Conservation (phyloP, 371 early-diverging fungal species). For the Lichtheimia corymbifera region DNA sequence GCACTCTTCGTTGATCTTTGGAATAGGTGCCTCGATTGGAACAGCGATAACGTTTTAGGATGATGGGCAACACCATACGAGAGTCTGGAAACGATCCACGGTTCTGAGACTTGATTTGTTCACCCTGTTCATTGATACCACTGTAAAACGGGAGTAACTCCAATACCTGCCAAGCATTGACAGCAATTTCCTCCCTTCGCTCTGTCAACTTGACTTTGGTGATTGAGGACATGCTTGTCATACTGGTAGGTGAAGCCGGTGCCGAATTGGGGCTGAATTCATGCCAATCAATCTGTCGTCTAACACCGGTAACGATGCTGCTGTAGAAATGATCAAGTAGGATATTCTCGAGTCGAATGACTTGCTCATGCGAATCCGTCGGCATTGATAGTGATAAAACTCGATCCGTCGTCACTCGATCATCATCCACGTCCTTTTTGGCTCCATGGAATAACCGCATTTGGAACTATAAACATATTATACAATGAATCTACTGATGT, state of each 20-base stretch:
- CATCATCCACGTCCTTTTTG: constrained; percentile 50
- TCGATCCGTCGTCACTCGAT: constrained; percentile 60
- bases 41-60: constrained; percentile 57
- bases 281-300: constrained; percentile 25
- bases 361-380: constrained; percentile 1
- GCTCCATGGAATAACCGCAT: constrained; percentile 60
- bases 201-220: constrained; percentile 12
- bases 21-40: constrained; percentile 29
- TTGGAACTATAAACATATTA: constrained; percentile 30
- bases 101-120: constrained; percentile 41
- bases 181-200: constrained; percentile 28
- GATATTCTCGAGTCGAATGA: constrained; percentile 23
- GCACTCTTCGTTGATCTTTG: constrained; percentile 43
- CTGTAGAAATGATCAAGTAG: constrained; percentile 36
- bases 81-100: constrained; percentile 50
- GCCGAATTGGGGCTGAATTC: constrained; percentile 1
- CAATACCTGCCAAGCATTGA: constrained; percentile 62
- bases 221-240: constrained; percentile 4
- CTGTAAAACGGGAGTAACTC: constrained; percentile 62
- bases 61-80: constrained; percentile 53
- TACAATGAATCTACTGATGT: background rate
- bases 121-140: constrained; percentile 58
- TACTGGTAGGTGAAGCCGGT: constrained; percentile 8
- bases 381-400: constrained; percentile 53
- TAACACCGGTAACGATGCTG: constrained; percentile 37